These are phyloP conservation scores for Arachis hypogaea DNA, from an alignment of 306 rosid genomes.

Conservation along the genomic window DNA sequence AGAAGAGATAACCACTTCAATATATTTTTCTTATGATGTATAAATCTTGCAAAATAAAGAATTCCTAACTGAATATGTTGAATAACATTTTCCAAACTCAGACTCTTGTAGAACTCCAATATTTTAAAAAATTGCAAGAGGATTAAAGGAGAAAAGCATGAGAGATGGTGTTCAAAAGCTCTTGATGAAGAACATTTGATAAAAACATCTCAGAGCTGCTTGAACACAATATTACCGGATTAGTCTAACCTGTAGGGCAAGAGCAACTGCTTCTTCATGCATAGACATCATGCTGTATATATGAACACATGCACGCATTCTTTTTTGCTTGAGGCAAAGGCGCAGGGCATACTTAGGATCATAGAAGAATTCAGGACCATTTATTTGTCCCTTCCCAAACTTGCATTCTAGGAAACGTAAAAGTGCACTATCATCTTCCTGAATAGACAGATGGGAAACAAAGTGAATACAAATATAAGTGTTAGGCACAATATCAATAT, in stretches of 20 bases:
- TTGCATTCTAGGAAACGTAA: constrained; percentile 89
- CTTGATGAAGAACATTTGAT: constrained; percentile 12
- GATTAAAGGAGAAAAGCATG: constrained; percentile 13
- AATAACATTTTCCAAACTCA: constrained; percentile 37
- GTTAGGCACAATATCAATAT: background rate
- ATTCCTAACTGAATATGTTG: constrained; percentile 20
- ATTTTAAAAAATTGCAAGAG: constrained; percentile 26
- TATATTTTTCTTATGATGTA: background rate
- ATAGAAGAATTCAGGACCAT: constrained; percentile 92
- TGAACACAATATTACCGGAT: constrained; percentile 35
- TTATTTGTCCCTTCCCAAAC: constrained; percentile 90
- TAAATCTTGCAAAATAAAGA: constrained; percentile 14
- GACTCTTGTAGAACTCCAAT: constrained; percentile 20
- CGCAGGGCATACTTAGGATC: constrained; percentile 98
- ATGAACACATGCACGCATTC: constrained; percentile 99
- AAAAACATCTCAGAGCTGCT: constrained; percentile 2
- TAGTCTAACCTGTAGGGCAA: constrained; percentile 82
- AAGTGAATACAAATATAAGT: background rate
- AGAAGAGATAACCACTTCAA: constrained; percentile 19
- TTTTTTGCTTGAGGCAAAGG: constrained; percentile 95
- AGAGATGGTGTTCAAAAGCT: constrained; percentile 8
- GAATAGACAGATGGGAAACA: constrained; percentile 47
- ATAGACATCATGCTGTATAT: constrained; percentile 99
- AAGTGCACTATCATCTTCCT: constrained; percentile 96
- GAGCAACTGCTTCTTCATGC: constrained; percentile 99